Evolutionary conservation across 2,329 filamentous ascomycete species (phyloP).

Genomic region (Coleophoma crateriformis): DNA sequence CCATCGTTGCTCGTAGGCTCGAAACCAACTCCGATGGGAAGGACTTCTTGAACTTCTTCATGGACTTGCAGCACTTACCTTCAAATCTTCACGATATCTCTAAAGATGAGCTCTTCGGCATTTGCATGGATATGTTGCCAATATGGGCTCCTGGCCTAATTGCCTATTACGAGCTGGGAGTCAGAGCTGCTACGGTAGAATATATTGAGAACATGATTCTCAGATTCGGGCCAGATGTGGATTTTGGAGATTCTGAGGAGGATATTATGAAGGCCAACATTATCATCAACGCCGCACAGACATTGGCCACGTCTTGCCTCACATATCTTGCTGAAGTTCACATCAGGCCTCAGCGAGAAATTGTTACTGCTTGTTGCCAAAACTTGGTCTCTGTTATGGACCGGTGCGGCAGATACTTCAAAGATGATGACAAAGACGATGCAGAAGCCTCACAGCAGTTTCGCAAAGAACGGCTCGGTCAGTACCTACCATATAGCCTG

Average conservation of each 20-base stretch:
- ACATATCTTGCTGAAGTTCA: constrained; percentile 23
- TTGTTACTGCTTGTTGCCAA: constrained; percentile 20
- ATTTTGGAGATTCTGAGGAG: constrained; percentile 7
- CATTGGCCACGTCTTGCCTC: constrained; percentile 21
- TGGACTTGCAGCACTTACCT: constrained; percentile 12
- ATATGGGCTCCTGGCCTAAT: constrained; percentile 47
- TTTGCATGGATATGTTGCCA: constrained; percentile 33
- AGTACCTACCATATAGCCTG: constrained; percentile 5
- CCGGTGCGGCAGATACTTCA: constrained; percentile 16
- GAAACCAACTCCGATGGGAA: constrained; percentile 22
- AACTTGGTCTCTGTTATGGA: constrained; percentile 13
- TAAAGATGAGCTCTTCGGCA: constrained; percentile 26
- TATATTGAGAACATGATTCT: constrained; percentile 19
- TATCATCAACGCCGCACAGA: constrained; percentile 11
- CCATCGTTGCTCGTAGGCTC: constrained; percentile 14
- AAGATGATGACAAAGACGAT: constrained; percentile 14
- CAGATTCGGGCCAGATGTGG: constrained; percentile 6
- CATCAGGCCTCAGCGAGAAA: constrained; percentile 18
- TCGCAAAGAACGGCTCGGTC: constrained; percentile 12
- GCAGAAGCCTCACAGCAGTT: constrained; percentile 4
- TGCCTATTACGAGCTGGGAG: constrained; percentile 38
- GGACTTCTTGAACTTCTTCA: constrained; percentile 26
- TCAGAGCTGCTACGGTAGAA: constrained; percentile 35
- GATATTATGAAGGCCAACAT: constrained; percentile 8
- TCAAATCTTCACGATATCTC: constrained; percentile 26